Conservation (phyloP, 768 basidiomycete species). For the Agrocybe chaxingu region DNA sequence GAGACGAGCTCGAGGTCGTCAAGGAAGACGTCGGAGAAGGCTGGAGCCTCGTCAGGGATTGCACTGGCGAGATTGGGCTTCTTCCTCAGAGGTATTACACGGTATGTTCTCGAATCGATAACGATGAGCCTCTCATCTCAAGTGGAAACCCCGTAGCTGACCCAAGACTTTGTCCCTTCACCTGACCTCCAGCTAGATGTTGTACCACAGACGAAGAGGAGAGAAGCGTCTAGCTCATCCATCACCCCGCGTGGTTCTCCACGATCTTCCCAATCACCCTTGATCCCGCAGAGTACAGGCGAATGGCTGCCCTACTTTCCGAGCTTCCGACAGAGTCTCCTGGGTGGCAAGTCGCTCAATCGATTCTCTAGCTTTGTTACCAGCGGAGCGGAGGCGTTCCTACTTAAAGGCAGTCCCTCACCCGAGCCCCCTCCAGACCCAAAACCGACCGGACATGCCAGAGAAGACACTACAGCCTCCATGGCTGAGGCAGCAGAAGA, state of each 20-base stretch:
- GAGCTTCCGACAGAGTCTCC: conserved; percentile 65
- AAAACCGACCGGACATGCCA: conserved; percentile 18
- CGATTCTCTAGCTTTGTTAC: conserved; percentile 87
- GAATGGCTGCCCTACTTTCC: conserved; percentile 61
- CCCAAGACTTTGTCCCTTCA: conserved; percentile 55
- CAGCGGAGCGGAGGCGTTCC: conserved; percentile 80
- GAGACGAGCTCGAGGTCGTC: conserved; percentile 68
- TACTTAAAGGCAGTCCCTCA: conserved; percentile 59
- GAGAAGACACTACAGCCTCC: conserved; percentile 28
- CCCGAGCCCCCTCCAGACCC: conserved; percentile 2
- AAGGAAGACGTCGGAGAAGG: conserved; percentile 73
- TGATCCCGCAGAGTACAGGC: conserved; percentile 66
- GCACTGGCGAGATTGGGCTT: conserved; percentile 60
- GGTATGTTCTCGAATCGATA: conserved; percentile 35
- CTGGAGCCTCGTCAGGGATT: conserved; percentile 71
- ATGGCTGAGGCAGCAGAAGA: conserved; percentile 38
- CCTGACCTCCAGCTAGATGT: conserved; percentile 38
- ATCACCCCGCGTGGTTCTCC: conserved; percentile 50
- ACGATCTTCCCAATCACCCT: conserved; percentile 34
- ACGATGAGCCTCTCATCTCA: conserved; percentile 4
- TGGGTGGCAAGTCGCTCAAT: conserved; percentile 77
- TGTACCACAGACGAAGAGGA: conserved; percentile 17
- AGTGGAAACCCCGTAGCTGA: conserved; percentile 44
- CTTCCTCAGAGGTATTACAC: conserved; percentile 73
- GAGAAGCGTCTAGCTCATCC: conserved; percentile 27